Conservation (phyloP, 2,329 filamentous ascomycete genomes). For the Aspergillus sp. region DNA sequence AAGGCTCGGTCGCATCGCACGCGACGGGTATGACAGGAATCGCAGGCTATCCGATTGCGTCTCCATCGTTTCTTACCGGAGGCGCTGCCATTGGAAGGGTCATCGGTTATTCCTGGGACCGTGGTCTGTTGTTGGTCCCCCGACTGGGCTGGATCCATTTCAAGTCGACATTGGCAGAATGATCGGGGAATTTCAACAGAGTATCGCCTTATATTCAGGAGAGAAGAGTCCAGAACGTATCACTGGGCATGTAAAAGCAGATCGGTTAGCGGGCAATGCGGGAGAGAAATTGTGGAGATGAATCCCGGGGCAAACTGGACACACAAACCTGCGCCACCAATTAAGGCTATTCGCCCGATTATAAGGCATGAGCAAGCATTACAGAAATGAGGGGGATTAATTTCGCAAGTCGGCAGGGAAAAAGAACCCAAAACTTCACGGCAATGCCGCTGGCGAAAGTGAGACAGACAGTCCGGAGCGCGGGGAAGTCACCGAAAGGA, state of each 20-base stretch:
- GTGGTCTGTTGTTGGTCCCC: slow-evolving; percentile 18
- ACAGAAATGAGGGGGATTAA: too few relatives aligned
- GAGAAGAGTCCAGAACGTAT: not conserved
- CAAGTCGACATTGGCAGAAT: slow-evolving; percentile 19
- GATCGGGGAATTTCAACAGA: not conserved
- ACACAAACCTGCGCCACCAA: not conserved
- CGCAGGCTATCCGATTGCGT: slow-evolving; percentile 58
- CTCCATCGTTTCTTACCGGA: slow-evolving; percentile 28
- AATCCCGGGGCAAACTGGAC: not conserved
- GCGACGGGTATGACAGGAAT: slow-evolving; percentile 88
- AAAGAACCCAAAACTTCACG: not conserved
- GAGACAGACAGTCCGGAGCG: not conserved
- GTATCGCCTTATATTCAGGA: not conserved
- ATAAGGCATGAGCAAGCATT: too few relatives aligned
- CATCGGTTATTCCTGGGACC: slow-evolving; percentile 9
- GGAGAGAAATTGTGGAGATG: not conserved
- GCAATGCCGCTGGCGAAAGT: not conserved
- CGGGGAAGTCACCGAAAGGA: slow-evolving; percentile 1
- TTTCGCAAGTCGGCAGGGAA: too few relatives aligned
- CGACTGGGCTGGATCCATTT: slow-evolving; percentile 26
- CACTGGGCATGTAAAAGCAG: not conserved
- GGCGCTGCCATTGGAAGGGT: slow-evolving; percentile 11
- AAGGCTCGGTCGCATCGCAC: slow-evolving; percentile 91
- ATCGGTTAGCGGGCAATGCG: not conserved
- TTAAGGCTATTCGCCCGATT: too few relatives aligned